Evolutionary conservation across 208 protist species (phyloP).

Genomic region (Leishmania braziliensis): DNA sequence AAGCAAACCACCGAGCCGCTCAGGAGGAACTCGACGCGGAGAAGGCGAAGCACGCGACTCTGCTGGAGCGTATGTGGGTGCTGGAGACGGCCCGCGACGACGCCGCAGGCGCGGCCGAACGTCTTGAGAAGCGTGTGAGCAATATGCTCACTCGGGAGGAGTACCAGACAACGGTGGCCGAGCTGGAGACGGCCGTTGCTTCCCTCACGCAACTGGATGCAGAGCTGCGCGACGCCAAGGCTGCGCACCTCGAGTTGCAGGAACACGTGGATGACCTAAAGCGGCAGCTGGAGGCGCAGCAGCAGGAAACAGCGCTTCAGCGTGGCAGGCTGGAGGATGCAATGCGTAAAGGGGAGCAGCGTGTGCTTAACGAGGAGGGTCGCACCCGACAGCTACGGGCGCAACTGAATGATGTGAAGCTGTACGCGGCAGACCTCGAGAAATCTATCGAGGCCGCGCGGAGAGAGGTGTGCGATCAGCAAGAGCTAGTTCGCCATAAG

Average conservation of each 20-base stretch:
- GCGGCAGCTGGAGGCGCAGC: conserved; percentile 22
- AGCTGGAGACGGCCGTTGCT: conserved; percentile 33
- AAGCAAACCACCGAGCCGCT: conserved; percentile 40
- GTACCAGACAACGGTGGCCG: conserved; percentile 44
- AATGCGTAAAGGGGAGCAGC: conserved; percentile 16
- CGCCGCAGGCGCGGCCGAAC: conserved; percentile 24
- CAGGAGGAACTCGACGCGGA: conserved; percentile 60
- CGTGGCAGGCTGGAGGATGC: conserved; percentile 15
- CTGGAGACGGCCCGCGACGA: conserved; percentile 61
- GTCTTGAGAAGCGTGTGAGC: conserved; percentile 28
- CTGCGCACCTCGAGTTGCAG: conserved; percentile 18
- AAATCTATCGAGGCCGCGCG: conserved; percentile 20
- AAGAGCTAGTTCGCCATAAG: conserved; percentile 1
- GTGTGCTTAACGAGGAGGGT: conserved; percentile 9
- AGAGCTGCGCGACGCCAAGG: conserved; percentile 32
- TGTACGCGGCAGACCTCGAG: conserved; percentile 23
- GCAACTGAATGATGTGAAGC: conserved; percentile 16
- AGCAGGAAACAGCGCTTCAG: conserved; percentile 9
- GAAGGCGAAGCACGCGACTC: conserved; percentile 45
- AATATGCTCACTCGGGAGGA: conserved; percentile 52
- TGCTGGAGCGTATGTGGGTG: conserved; percentile 77
- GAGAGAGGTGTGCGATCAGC: conserved; percentile 12
- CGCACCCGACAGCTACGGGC: conserved; percentile 17
- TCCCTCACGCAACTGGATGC: conserved; percentile 30
- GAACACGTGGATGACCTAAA: conserved; percentile 25